Evolutionary conservation across 129 eudicot species (phyloP), one percentile per base, ranked within the genome.

Genomic region (Pulicaria dysenterica): DNA sequence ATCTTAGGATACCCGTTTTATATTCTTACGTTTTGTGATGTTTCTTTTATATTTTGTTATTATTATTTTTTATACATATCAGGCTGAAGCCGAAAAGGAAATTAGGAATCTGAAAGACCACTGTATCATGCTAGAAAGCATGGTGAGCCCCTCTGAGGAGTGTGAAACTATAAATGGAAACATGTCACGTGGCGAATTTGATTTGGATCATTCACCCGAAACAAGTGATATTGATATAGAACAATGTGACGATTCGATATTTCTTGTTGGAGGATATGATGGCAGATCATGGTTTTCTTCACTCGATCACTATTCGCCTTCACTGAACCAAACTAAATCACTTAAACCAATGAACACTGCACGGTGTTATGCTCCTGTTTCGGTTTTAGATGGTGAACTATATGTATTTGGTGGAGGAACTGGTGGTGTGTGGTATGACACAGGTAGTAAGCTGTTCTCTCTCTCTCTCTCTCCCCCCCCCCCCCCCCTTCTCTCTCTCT

Each of bases 331-430:
- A 39, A 71, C 79, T 43, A 80, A 71, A 70, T 71, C 91, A 14
- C 83, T 83, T 8, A 56, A 61, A 58, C 89, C 89, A 43, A 86
- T 92, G 93, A 67, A 79, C 65, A 53, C 73, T 47, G 77, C 64
- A 16, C 86, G 96, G 13, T 70, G 91, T 47, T 77, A 86, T 73
- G 83, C 93, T 57, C 85, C 93, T 7, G 86, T 81, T 70, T 87
- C 90, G 6, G 69, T 48, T 8, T 71, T 92, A 51, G 76, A 83
- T 74, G 89, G 80, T 34, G 83, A 92, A 50, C 69, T 92, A 44
- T 88, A 84, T 67, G 85, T 84, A 72, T 77, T 88, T 77, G 97
- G 96, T 70, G 97, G 97, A 58, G 97, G 96, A 61, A 66, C 66
- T 64, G 70, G 78, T 24, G 19, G 77, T 57, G 60, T 19, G 46